A percentile compares a stretch with the other conserved stretches of the same genome.
Evolutionary conservation across 371 early-diverging fungal species (phyloP).

Genomic region (Mycotypha africana): DNA sequence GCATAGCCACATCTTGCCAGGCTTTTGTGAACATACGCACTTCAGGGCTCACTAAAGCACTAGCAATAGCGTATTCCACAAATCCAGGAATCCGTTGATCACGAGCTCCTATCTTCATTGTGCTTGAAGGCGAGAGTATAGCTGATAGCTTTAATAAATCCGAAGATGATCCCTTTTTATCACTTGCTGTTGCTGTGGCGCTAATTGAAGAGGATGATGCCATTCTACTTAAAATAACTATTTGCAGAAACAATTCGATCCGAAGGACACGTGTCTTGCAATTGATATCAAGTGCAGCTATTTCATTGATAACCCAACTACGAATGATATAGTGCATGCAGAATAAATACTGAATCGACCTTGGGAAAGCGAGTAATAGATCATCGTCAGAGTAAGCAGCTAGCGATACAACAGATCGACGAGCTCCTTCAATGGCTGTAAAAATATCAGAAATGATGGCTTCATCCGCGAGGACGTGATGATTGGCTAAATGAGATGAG

Average conservation of each 20-base stretch:
- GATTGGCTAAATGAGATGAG: constrained; percentile 17
- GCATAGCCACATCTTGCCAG: constrained; percentile 60
- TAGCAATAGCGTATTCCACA: constrained; percentile 71
- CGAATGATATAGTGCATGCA: constrained; percentile 69
- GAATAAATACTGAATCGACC: constrained; percentile 64
- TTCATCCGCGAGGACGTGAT: constrained; percentile 38
- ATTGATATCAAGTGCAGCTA: constrained; percentile 46
- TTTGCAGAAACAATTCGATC: constrained; percentile 60
- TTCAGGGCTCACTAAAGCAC: constrained; percentile 77
- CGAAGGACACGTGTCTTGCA: constrained; percentile 48
- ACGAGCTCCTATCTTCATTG: constrained; percentile 10
- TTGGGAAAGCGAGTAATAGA: constrained; percentile 57
- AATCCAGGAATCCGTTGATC: constrained; percentile 61
- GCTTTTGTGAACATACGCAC: constrained; percentile 61
- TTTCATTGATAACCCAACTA: constrained; percentile 67
- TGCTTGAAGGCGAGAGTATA: too few species aligned
- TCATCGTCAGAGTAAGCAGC: constrained; percentile 38
- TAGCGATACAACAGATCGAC: constrained; percentile 33
- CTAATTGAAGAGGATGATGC: too few species aligned
- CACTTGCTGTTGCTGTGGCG: constrained; percentile 36
- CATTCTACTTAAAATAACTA: constrained; percentile 49
- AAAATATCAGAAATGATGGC: constrained; percentile 67
- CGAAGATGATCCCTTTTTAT: constrained; percentile 25
- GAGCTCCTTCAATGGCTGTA: constrained; percentile 50
- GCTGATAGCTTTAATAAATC: too few species aligned